These are phyloP conservation scores for Fomitopsis pinicola DNA, from an alignment of 1,284 basidiomycete species.

Conservation along the genomic window DNA sequence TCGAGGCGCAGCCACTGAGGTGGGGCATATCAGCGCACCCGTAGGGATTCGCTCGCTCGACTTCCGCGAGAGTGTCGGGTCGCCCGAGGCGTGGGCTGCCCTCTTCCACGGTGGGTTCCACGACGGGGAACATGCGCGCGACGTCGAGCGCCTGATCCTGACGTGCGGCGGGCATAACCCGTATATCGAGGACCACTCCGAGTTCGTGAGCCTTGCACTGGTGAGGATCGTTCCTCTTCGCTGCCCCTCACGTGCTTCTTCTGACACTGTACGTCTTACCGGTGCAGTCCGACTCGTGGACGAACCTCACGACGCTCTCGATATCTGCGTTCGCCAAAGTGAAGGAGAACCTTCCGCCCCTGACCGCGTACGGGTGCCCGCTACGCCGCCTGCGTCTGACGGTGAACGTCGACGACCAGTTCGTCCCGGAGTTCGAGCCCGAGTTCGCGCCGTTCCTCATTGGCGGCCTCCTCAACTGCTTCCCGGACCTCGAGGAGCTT, in stretches of 20 bases:
- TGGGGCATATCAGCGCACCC: neutral
- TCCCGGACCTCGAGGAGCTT: slow-evolving; percentile 2
- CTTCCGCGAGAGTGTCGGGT: neutral
- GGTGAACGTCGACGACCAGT: slow-evolving; percentile 1
- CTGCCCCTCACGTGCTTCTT: neutral
- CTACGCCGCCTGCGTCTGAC: slow-evolving; percentile 2
- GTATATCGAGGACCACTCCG: neutral
- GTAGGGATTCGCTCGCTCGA: neutral
- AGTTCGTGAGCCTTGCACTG: neutral
- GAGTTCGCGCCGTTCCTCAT: neutral
- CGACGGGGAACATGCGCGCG: neutral
- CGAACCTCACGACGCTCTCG: neutral
- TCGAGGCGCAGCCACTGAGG: neutral
- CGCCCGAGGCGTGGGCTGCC: neutral
- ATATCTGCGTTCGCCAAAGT: neutral
- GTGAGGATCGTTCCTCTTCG: neutral
- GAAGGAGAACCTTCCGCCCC: neutral
- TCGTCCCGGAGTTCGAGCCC: neutral
- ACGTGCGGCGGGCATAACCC: neutral
- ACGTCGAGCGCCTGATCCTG: neutral
- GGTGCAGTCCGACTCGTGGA: neutral
- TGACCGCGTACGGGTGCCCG: neutral
- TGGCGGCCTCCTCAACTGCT: neutral
- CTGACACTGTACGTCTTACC: neutral
- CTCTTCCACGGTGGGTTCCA: neutral